Base-by-base conservation (phyloP, 345 rosid genomes). In the Lumnitzera littorea region DNA sequence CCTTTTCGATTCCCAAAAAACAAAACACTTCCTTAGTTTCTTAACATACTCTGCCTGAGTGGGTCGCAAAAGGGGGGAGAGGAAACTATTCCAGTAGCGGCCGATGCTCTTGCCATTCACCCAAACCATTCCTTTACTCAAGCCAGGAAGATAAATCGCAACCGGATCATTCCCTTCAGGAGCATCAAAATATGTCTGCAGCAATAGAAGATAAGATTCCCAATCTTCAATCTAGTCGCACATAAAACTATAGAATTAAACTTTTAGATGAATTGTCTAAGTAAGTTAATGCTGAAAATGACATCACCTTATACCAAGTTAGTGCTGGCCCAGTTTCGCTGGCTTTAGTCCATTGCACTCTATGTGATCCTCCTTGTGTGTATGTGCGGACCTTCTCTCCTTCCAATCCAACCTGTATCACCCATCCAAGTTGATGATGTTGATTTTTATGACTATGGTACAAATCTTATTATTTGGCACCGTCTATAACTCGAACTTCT, bases 71-170 rank as follows among this genome's bases (percentile, higher is more conserved):
- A 85, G 81, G 27, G 98, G 90, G 60, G 95, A 84, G 29, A 85
- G 57, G 73, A 64, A 89, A 23, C 87, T 78, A 72, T 73, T 65
- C 98, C 98, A 92, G 68, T 85, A 82, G 10, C 97, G 81, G 53
- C 98, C 97, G 5, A 92, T 85, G 67, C 79, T 81, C 58, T 72
- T 66, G n/a, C 98, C 96, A 24, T 92, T 92, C 55, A 92, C 70
- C 96, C 96, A 92, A 52, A 86, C 70, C 86, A 87, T 70, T 7
- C 98, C 96, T 70, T 92, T 89, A 13, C 78, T 76, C 97, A 92
- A 85, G 11, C 82, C 81, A 0, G 46, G 53, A 85, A 87, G 80
- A 5, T 75, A 65, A 15, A 92, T 66, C 0, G 76, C 85, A 2
- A 89, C 76, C 1, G 98, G 87, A 24, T 66, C 63, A 27, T 62